Evolutionary conservation across 2,329 filamentous ascomycete genomes (phyloP).

Genomic region (Ophiostoma ulmi): DNA sequence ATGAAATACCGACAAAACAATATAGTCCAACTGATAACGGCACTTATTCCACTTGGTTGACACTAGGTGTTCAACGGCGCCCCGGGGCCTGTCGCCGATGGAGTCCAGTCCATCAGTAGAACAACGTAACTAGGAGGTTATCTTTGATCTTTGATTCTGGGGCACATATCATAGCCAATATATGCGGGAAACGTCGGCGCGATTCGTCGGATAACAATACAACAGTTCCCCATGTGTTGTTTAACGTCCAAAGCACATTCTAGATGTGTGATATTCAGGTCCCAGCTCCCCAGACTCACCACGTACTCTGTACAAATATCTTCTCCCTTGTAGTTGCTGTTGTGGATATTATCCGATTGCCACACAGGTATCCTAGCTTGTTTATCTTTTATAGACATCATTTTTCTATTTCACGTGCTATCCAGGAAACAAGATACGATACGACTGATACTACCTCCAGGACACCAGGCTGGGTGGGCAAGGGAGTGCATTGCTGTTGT

Average conservation of each 20-base stretch:
- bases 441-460: slow-evolving; percentile 7
- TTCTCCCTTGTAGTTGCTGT: neutral
- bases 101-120: slow-evolving; percentile 9
- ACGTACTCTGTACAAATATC: neutral
- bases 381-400: neutral
- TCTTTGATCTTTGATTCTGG: neutral
- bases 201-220: neutral
- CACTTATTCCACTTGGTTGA: neutral
- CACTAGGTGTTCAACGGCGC: neutral
- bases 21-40: neutral
- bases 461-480: neutral
- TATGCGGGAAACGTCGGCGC: neutral
- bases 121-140: neutral
- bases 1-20: neutral
- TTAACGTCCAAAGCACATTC: neutral
- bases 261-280: neutral
- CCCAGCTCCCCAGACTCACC: neutral
- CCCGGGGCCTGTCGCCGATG: neutral
- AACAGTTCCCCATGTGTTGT: neutral
- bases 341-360: neutral
- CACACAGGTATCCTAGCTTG: slow-evolving; percentile 3
- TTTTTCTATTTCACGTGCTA: neutral
- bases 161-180: neutral
- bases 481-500: neutral
- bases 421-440: neutral